Evolutionary conservation across 1,139 yeast species (phyloP), one percentile per base, ranked within the genome.

Genomic region (Yamadazyma atmosphaerica): DNA sequence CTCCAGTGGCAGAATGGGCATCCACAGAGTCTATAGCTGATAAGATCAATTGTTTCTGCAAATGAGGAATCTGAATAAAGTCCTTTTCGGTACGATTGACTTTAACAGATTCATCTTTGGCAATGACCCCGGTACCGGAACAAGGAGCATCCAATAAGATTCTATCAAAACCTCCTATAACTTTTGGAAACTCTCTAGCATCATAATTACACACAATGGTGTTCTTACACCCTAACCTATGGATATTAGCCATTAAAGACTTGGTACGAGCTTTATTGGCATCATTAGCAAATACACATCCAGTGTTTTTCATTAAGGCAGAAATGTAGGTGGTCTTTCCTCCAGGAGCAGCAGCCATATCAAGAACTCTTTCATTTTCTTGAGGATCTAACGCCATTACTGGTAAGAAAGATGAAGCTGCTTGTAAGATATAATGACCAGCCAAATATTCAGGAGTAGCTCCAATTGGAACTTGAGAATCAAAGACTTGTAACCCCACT

Each of bases 331-430:
- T 92, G 9, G 98, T 89, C 60, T 94, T 94, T 65, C 99, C 99
- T 71, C 99, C 99, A 50, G 99, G 99, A 15, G 99, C 98, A 42
- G 98, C 95, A 31, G 99, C 98, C 98, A 94, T 94, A 69, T 94
- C 99, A 49, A 94, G 74, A 35, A 94, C 74, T 58, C 98, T 83
- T 66, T 94, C 99, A 59, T 86, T 83, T 63, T 89, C 97, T 61
- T 89, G 95, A 14, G 99, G 98, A 46, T 83, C 94, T 52, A 94
- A 72, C 0, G 99, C 99, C 90, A 94, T 87, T 15, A 90, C 97
- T 9, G 99, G 99, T 57, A 94, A 72, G 65, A 92, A 92, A 4
- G 98, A 90, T 5, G 98, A 90, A 21, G 99, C 99, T 29, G 99
- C 98, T 65, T 94, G 99, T 54, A 94, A 72, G 49, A 94, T 94